Base-by-base conservation (phyloP, 75 land plant species). In the Cunninghamia lanceolata region DNA sequence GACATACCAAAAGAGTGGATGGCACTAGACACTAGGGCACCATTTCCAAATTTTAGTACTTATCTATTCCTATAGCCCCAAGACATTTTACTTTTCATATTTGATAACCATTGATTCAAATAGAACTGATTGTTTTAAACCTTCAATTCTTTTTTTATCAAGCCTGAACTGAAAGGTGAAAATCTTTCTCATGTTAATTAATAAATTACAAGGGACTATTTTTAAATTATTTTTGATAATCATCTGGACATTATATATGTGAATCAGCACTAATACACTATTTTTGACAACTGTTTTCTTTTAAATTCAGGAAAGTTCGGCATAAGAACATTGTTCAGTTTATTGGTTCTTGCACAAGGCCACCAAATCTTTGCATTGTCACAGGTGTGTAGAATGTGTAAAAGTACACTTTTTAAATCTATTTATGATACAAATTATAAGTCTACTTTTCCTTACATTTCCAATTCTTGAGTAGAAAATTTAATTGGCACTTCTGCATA, bases 281-380 rank as follows among this genome's bases (percentile, higher is more conserved):
- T 36, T 40, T 77, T 79, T 7, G 25, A 25, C n/a, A 43, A 42
- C 21, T 79, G 46, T 45, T 43, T 28, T 38, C n/a, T 43, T 45
- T 45, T 34, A 52, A 45, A 80, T 89, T 28, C 99, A 98, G 99
- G 89, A 98, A 98, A 86, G 96, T 98, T 79, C 91, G 99, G 5
- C 99, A 98, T 83, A 96, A 96, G 88, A 96, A 98, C 86, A 99
- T 98, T 80, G 99, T 98, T 86, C 99, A 96, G 91, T 98, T 98
- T 78, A 96, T 98, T 85, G 99, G 99, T 82, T 98, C 99, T 84
- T 97, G 99, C 87, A 97, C 99, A 21, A 94, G 88, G 70, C 94
- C 99, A 77, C 97, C 99, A 47, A 91, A 88, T 86, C 88, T 98
- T 78, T 98, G 95, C 85, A 98, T 98, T 86, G 93, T 98, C 40